phyloP scores from a whole-genome alignment of 305 asterid genomes.

The Fraxinus sp. region DNA sequence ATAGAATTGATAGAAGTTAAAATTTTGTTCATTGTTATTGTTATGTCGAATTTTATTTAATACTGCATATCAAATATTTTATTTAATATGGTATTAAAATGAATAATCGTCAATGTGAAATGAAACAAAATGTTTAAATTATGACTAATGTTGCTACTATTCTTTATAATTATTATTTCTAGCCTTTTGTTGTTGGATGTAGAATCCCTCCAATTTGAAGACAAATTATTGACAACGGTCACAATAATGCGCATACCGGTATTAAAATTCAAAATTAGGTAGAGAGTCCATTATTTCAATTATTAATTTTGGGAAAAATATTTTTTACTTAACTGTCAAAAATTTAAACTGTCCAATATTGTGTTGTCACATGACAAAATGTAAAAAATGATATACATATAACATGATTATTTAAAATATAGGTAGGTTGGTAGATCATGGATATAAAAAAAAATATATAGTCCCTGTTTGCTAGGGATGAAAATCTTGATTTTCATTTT shows the following conservation, averaged over 20 bases:
- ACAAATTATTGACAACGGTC: neutral
- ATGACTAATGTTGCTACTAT: neutral
- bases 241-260: neutral
- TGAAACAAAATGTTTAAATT: neutral
- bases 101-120: neutral
- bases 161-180: no score
- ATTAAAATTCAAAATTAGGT: neutral
- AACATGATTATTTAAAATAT: no score
- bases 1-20: neutral
- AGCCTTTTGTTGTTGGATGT: neutral
- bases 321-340: no score
- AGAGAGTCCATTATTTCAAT: neutral
- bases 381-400: no score
- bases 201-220: neutral
- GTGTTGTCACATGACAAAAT: no score
- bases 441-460: constrained; percentile 18
- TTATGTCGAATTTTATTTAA: no score
- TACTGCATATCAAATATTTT: no score
- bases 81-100: neutral
- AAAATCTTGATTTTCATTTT: no score
- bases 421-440: constrained; percentile 51
- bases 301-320: no score
- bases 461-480: no score
- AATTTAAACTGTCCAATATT: no score
- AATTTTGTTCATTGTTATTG: no score